These are phyloP conservation scores for Hericium alpestre DNA, from an alignment of 768 basidiomycete genomes.

Conservation along the genomic window DNA sequence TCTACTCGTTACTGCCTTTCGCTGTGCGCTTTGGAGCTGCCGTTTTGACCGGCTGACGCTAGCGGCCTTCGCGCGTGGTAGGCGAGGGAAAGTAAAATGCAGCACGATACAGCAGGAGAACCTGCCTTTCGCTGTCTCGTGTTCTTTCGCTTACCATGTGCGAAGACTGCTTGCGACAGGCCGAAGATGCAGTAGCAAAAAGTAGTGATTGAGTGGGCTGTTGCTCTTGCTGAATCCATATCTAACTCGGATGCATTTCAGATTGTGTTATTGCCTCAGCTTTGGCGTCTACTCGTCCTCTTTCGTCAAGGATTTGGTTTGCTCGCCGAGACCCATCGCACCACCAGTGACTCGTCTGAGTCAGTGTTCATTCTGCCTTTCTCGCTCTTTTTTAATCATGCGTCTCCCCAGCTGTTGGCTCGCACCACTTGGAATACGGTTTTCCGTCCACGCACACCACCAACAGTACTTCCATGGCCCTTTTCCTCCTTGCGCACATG, in stretches of 20 bases:
- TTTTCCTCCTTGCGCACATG: conserved; percentile 59
- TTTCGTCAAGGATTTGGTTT: conserved; percentile 80
- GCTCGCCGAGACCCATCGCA: conserved; percentile 80
- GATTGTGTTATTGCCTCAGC: conserved; percentile 59
- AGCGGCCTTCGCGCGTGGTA: no score
- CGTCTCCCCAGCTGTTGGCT: conserved; percentile 48
- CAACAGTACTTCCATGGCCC: conserved; percentile 80
- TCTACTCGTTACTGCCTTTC: not conserved
- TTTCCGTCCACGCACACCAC: conserved; percentile 95
- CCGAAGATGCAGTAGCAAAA: no score
- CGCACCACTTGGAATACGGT: conserved; percentile 83
- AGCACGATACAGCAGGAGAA: no score
- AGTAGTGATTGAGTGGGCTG: not conserved
- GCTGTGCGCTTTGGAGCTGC: no score
- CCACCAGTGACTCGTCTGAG: conserved; percentile 88
- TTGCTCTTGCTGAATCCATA: not conserved
- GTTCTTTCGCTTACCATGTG: no score
- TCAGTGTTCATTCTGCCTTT: conserved; percentile 26
- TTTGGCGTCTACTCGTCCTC: conserved; percentile 83
- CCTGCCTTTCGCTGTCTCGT: no score
- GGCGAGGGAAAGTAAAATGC: no score
- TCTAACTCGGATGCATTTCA: conserved; percentile 18
- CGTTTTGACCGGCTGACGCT: no score
- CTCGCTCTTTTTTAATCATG: not conserved
- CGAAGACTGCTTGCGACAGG: no score